Conservation (phyloP, 2,329 filamentous ascomycete species). For the Mollisia scopiformis region DNA sequence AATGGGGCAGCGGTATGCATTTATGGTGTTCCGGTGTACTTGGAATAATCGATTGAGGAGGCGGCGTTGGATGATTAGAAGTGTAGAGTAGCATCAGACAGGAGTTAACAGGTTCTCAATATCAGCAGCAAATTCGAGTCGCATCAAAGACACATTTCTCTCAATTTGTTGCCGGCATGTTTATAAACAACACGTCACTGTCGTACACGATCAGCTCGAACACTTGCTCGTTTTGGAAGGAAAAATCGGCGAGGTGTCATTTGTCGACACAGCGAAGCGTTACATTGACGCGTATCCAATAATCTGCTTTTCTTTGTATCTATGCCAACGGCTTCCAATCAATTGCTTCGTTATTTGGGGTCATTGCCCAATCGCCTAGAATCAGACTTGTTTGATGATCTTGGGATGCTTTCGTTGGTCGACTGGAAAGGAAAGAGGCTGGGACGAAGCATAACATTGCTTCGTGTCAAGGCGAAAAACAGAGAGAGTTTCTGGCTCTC, state of each 20-base stretch:
- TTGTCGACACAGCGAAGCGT: not conserved
- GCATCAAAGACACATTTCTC: not conserved
- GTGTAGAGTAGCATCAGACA: not conserved
- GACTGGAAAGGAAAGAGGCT: not conserved
- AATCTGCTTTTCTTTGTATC: not conserved
- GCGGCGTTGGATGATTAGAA: not conserved
- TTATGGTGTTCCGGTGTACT: slow-evolving; percentile 88
- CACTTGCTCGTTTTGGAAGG: not conserved
- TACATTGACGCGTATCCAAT: not conserved
- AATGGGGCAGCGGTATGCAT: slow-evolving; percentile 93
- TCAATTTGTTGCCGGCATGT: not conserved
- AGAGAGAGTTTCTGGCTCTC: not conserved
- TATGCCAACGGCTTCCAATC: not conserved
- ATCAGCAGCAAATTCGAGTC: not conserved
- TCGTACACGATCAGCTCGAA: not conserved
- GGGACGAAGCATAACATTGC: not conserved
- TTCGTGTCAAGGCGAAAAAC: not conserved
- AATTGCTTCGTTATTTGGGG: not conserved
- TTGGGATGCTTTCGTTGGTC: too few relatives aligned
- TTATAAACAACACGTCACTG: not conserved
- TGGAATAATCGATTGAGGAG: slow-evolving; percentile 23
- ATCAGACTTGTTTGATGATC: not conserved
- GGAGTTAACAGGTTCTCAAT: not conserved
- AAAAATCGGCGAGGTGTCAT: not conserved
- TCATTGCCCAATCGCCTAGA: not conserved